A percentile compares a stretch with the other conserved stretches of the same genome.
Conservation (phyloP, 805 yeast genomes). For the Candida pseudofarinosa region DNA sequence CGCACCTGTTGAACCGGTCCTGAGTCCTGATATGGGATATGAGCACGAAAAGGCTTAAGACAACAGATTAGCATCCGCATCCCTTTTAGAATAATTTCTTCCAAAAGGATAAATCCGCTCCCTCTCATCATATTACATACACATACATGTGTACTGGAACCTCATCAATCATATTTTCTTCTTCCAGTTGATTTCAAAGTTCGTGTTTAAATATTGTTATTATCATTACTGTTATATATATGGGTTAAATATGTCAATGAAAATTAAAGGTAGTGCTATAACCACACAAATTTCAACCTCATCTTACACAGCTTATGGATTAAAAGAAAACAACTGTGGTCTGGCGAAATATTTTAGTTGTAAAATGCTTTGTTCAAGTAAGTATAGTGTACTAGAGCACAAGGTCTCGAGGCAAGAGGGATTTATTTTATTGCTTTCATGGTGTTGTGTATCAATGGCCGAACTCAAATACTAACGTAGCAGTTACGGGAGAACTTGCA, state of each 20-base stretch:
- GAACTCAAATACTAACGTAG: background rate
- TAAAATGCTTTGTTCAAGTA: conserved; percentile 19
- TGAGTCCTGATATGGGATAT: conserved; percentile 21
- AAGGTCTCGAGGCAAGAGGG: too few species aligned
- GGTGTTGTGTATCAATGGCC: too few species aligned
- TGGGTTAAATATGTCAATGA: background rate
- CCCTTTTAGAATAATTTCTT: background rate
- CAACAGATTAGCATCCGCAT: background rate
- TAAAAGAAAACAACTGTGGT: background rate
- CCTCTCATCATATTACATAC: too few species aligned
- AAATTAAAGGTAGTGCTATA: background rate
- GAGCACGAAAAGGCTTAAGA: conserved; percentile 10
- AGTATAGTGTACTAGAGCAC: conserved; percentile 5
- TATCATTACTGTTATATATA: too few species aligned
- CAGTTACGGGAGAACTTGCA: conserved; percentile 67
- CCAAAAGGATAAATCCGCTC: too few species aligned
- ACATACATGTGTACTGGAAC: too few species aligned
- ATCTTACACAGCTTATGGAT: background rate
- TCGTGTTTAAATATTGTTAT: too few species aligned
- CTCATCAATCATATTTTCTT: too few species aligned
- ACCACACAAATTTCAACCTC: background rate
- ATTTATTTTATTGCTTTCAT: too few species aligned
- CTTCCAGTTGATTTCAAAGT: background rate
- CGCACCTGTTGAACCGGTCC: conserved; percentile 12
- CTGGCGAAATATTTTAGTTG: background rate